phyloP scores from a whole-genome alignment of 305 asterid species.

The Fraxinus latifolia region DNA sequence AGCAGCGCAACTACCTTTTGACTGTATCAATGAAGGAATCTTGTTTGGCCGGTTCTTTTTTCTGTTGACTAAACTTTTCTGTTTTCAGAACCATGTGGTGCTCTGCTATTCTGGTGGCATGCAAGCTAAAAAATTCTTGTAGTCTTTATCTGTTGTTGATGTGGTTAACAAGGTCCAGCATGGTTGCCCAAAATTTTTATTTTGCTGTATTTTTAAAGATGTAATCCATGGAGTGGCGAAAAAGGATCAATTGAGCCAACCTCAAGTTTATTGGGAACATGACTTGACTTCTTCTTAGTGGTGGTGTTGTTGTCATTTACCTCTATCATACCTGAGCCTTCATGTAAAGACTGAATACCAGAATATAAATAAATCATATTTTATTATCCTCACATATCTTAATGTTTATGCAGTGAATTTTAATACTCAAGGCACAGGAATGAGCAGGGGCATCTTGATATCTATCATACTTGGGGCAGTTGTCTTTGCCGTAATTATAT shows the following conservation, averaged over 20 bases:
- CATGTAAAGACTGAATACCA: neutral
- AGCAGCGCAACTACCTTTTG: neutral
- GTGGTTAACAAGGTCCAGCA: neutral
- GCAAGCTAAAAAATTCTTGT: neutral
- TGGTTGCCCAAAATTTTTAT: neutral
- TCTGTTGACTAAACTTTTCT: neutral
- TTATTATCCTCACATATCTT: neutral
- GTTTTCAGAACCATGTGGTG: neutral
- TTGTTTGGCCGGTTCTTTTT: neutral
- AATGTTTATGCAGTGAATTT: constrained; percentile 34
- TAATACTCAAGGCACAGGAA: constrained; percentile 17
- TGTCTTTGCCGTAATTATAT: constrained; percentile 25
- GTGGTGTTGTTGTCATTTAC: neutral
- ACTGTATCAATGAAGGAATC: neutral
- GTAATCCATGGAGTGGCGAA: neutral
- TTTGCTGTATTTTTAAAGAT: neutral
- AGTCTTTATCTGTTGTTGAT: neutral
- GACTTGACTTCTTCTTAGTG: neutral
- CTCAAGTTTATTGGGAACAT: neutral
- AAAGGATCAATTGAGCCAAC: neutral
- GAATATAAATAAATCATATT: neutral
- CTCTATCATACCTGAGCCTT: neutral
- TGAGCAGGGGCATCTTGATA: constrained; percentile 28
- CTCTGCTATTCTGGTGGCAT: neutral
- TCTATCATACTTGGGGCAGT: constrained; percentile 32